phyloP scores from a whole-genome alignment of 441 rosid species.

The Populus hybrid region DNA sequence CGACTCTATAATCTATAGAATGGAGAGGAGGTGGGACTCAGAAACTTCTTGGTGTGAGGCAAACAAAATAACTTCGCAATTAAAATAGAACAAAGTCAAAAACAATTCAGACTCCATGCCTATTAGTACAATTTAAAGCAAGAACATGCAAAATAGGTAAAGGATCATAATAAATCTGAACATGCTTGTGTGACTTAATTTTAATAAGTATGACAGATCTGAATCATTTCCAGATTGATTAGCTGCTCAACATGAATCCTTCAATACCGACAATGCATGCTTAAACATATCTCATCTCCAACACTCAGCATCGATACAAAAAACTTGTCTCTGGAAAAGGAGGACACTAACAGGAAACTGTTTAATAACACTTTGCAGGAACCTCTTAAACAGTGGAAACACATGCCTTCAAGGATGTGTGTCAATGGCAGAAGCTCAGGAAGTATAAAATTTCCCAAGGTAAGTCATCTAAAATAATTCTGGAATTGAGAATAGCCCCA shows the following conservation, averaged over 20 bases:
- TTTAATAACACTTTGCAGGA: neutral
- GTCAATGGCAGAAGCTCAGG: neutral
- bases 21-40: conserved; percentile 1
- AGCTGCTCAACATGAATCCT: neutral
- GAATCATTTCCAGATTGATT: neutral
- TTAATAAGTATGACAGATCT: neutral
- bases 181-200: neutral
- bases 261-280: neutral
- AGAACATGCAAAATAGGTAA: neutral
- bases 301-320: neutral
- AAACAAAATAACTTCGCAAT: neutral
- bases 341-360: conserved; percentile 1
- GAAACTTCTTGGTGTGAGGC: neutral
- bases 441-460: neutral
- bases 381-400: conserved; percentile 1
- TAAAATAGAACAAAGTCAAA: neutral
- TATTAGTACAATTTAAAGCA: neutral
- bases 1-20: neutral
- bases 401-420: neutral
- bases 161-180: neutral
- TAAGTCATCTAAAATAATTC: conserved; percentile 1
- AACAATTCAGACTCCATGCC: neutral
- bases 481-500: neutral
- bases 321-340: neutral
- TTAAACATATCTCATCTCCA: neutral